These are phyloP conservation scores for Melaleuca alternifolia DNA, from an alignment of 345 rosid species.

Conservation along the genomic window DNA sequence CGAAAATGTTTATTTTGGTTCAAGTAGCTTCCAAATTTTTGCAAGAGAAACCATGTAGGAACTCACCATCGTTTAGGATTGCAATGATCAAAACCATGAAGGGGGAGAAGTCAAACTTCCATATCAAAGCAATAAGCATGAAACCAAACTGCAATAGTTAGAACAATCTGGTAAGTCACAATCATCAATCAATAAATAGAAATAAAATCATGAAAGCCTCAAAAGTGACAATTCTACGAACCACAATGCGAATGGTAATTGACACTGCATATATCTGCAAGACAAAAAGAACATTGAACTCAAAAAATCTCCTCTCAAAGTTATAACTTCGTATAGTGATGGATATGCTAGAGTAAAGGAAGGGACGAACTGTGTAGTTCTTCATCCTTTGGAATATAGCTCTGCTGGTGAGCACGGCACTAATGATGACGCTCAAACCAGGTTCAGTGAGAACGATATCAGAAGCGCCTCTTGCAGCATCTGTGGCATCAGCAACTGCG, in stretches of 20 bases:
- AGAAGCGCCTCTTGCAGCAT: conserved; percentile 40
- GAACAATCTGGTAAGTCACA: background rate
- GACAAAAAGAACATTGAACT: background rate
- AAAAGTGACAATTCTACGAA: background rate
- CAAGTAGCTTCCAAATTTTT: background rate
- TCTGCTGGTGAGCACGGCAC: conserved; percentile 43
- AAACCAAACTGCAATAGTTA: conserved; percentile 23
- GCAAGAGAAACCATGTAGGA: background rate
- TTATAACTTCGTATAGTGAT: background rate
- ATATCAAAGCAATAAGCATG: conserved; percentile 37
- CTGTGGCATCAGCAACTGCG: conserved; percentile 40
- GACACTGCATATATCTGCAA: conserved; percentile 38
- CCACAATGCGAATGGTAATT: conserved; percentile 42
- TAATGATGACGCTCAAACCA: conserved; percentile 33
- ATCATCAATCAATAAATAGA: background rate
- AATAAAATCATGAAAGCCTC: background rate
- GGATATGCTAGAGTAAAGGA: background rate
- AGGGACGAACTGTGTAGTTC: conserved; percentile 26
- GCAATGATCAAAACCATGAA: conserved; percentile 45
- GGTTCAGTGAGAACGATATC: conserved; percentile 45
- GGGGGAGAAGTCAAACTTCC: conserved; percentile 42
- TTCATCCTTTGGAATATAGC: conserved; percentile 49
- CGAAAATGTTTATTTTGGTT: background rate
- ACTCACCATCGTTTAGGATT: conserved; percentile 34
- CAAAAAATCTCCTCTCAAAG: background rate